Evolutionary conservation across 1,139 yeast species (phyloP).

Genomic region (Pichia sp.): DNA sequence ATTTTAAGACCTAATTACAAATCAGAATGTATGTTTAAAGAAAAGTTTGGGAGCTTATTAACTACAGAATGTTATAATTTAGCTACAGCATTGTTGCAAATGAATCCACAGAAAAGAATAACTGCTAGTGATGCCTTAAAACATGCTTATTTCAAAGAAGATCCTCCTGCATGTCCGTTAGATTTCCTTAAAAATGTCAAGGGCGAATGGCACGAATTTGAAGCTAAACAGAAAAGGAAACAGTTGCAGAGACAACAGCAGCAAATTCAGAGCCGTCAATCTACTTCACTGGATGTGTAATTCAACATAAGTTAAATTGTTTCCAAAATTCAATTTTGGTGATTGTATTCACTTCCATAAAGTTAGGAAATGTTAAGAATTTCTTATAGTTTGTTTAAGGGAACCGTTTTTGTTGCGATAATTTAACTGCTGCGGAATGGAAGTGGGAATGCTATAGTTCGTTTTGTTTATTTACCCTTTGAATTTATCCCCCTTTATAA

Average conservation of each 20-base stretch:
- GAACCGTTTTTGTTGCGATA: too few species aligned
- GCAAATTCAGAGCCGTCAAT: slow-evolving; percentile 7
- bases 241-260: slow-evolving; percentile 41
- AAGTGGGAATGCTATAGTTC: too few species aligned
- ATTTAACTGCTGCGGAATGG: too few species aligned
- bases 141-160: slow-evolving; percentile 65
- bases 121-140: slow-evolving; percentile 55
- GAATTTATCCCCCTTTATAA: too few species aligned
- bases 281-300: too few species aligned
- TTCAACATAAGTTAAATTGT: too few species aligned
- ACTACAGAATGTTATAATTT: slow-evolving; percentile 58
- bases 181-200: slow-evolving; percentile 48
- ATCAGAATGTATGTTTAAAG: slow-evolving; percentile 42
- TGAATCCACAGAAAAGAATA: slow-evolving; percentile 64
- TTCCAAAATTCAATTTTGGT: too few species aligned
- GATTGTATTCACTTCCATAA: too few species aligned
- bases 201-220: slow-evolving; percentile 97
- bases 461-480: too few species aligned
- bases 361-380: too few species aligned
- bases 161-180: slow-evolving; percentile 57
- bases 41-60: slow-evolving; percentile 37
- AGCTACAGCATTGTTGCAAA: slow-evolving; percentile 53
- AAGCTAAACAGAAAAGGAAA: slow-evolving; percentile 77
- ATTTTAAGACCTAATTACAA: slow-evolving; percentile 60
- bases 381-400: too few species aligned